Evolutionary conservation across 495 filamentous ascomycete genomes (phyloP).

Genomic region (Amniculicola lignicola): DNA sequence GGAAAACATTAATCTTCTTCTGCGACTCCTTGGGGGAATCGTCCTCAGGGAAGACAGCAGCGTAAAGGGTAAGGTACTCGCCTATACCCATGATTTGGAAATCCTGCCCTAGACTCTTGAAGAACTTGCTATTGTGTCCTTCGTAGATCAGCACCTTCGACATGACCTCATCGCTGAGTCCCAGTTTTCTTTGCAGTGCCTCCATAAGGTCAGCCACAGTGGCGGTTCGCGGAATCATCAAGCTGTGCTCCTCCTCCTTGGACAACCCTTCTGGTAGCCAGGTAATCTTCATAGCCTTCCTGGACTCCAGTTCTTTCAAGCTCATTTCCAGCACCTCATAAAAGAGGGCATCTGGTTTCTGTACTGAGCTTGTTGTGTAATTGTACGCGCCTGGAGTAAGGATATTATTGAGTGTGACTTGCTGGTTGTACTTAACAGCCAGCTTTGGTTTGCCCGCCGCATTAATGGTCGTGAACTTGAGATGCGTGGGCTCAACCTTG

Average conservation of each 20-base stretch:
- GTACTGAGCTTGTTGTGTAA: constrained; percentile 59
- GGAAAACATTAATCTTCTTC: constrained; percentile 64
- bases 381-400: constrained; percentile 63
- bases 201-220: constrained; percentile 71
- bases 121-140: constrained; percentile 70
- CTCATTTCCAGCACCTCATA: constrained; percentile 94
- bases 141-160: constrained; percentile 74
- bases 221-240: constrained; percentile 81
- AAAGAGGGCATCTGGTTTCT: constrained; percentile 71
- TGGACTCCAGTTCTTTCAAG: constrained; percentile 85
- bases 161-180: constrained; percentile 68
- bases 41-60: constrained; percentile 68
- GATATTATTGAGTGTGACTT: constrained; percentile 65
- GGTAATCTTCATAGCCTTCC: constrained; percentile 75
- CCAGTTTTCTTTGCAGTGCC: constrained; percentile 72
- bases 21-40: constrained; percentile 7
- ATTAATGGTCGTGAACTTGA: constrained; percentile 85
- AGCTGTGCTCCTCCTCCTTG: constrained; percentile 79
- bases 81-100: constrained; percentile 68
- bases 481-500: constrained; percentile 73
- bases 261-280: constrained; percentile 85
- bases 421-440: constrained; percentile 67
- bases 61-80: constrained; percentile 81
- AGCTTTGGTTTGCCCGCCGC: constrained; percentile 68
- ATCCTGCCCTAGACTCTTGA: constrained; percentile 64